These are phyloP conservation scores for Exophiala sp. DNA, from an alignment of 2,329 filamentous ascomycete species.

Conservation along the genomic window DNA sequence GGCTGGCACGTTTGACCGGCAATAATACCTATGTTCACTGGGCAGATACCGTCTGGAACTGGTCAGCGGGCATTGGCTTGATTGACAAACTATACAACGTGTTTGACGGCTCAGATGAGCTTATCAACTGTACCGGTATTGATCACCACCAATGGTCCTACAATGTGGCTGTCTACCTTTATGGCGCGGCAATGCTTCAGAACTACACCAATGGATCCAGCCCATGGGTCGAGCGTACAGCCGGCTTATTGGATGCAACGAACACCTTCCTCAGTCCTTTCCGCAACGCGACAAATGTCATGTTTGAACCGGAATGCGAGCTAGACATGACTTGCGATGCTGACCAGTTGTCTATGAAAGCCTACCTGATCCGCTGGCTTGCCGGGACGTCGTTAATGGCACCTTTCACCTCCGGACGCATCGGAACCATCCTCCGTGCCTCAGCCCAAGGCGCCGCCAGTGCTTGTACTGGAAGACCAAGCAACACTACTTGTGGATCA, in stretches of 20 bases:
- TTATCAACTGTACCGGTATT: constrained; percentile 54
- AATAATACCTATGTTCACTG: constrained; percentile 60
- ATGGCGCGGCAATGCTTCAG: constrained; percentile 33
- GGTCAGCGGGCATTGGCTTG: constrained; percentile 51
- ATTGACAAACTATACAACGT: constrained; percentile 59
- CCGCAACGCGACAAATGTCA: constrained; percentile 46
- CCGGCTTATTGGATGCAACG: constrained; percentile 50
- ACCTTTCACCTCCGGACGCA: constrained; percentile 51
- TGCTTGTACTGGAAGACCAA: constrained; percentile 55
- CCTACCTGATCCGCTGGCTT: constrained; percentile 62
- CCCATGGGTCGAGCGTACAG: constrained; percentile 49
- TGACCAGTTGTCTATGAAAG: constrained; percentile 69
- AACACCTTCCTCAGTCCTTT: constrained; percentile 45
- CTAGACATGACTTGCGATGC: constrained; percentile 54
- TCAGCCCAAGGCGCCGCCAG: constrained; percentile 54
- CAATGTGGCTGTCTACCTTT: constrained; percentile 56
- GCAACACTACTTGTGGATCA: constrained; percentile 57
- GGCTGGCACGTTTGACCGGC: constrained; percentile 60
- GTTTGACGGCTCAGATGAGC: constrained; percentile 55
- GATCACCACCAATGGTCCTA: constrained; percentile 63
- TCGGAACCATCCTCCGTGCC: constrained; percentile 53
- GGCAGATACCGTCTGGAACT: constrained; percentile 58
- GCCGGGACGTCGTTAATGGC: constrained; percentile 55
- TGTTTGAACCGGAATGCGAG: constrained; percentile 65
- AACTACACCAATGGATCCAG: constrained; percentile 57